Percentiles rank a stretch among this genome's conserved stretches.
Evolutionary conservation across 1,284 basidiomycete genomes (phyloP).

Genomic region (Vanrija sp.): DNA sequence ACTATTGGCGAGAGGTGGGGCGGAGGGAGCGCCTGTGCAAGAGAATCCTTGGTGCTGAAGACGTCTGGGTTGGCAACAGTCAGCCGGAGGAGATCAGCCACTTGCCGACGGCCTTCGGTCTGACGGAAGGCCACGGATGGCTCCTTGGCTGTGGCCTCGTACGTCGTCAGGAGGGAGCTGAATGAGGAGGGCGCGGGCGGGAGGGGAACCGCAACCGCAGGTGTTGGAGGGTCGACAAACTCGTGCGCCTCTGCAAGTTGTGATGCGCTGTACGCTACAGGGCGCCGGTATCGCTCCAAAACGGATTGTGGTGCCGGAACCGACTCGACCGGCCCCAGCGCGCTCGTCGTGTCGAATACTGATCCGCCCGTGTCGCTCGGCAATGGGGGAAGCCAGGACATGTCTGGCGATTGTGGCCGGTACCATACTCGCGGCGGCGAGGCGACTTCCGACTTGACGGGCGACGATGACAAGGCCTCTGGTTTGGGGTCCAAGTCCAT

Average conservation of each 20-base stretch:
- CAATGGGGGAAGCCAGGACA: constrained; percentile 39
- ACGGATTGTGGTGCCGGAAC: constrained; percentile 26
- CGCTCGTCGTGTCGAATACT: neutral
- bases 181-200: constrained; percentile 32
- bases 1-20: constrained; percentile 32
- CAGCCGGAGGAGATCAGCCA: constrained; percentile 32
- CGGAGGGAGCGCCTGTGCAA: constrained; percentile 23
- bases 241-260: constrained; percentile 26
- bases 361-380: constrained; percentile 17
- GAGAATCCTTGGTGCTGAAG: constrained; percentile 31
- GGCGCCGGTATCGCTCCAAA: constrained; percentile 33
- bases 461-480: neutral
- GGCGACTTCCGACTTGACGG: neutral
- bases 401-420: constrained; percentile 14
- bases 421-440: neutral
- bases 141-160: constrained; percentile 27
- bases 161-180: constrained; percentile 29
- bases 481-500: constrained; percentile 15
- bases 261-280: constrained; percentile 33
- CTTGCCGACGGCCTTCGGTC: constrained; percentile 32
- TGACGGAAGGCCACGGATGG: constrained; percentile 32
- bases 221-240: constrained; percentile 26
- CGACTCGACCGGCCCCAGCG: neutral
- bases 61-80: constrained; percentile 32
- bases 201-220: neutral